A percentile compares a stretch with the other conserved stretches of the same genome.
phyloP scores from a whole-genome alignment of 148 eudicot species.

The Mesembryanthemum crystallinum region DNA sequence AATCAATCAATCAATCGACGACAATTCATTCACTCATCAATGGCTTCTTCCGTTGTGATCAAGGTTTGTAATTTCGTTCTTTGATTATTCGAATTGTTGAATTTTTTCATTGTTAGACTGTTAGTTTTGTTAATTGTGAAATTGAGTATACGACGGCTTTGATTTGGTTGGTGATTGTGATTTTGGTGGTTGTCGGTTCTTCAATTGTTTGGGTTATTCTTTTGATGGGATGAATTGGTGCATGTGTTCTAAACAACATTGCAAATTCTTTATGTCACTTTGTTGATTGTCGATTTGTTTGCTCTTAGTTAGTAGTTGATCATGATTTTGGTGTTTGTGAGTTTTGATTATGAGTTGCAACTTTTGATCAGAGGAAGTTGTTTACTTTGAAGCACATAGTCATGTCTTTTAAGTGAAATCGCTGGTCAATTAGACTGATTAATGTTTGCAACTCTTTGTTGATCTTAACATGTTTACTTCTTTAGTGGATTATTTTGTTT shows the following conservation, averaged over 20 bases:
- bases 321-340: background rate
- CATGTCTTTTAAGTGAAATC: background rate
- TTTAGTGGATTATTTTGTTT: background rate
- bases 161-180: background rate
- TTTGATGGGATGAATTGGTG: background rate
- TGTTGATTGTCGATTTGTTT: background rate
- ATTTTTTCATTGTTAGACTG: background rate
- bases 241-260: background rate
- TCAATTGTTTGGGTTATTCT: background rate
- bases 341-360: background rate
- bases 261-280: background rate
- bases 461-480: background rate
- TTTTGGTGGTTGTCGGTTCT: background rate
- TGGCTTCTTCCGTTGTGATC: conserved; percentile 59
- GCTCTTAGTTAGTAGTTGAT: background rate
- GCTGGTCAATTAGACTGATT: background rate
- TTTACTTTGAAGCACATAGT: background rate
- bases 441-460: background rate
- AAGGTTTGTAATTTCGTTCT: conserved; percentile 39
- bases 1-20: background rate
- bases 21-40: conserved; percentile 14
- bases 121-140: background rate
- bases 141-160: too few relatives aligned
- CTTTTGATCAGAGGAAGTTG: background rate
- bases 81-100: background rate